phyloP scores from a whole-genome alignment of 1,139 yeast species.

The Pichia sp. region DNA sequence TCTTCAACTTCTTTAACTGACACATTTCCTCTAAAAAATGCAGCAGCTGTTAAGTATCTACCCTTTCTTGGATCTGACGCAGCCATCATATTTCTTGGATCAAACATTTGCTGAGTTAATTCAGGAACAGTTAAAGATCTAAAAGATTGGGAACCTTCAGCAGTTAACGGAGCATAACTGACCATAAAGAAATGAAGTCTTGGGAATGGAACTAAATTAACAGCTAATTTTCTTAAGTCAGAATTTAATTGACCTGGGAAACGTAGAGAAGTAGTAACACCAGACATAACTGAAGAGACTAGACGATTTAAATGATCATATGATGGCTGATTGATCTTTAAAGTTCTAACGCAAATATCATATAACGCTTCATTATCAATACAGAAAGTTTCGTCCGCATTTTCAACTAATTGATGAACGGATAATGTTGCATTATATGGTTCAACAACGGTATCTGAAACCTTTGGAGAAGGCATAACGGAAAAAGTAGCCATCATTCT shows the following conservation, averaged over 20 bases:
- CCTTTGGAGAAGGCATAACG: conserved; percentile 86
- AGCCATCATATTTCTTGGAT: conserved; percentile 91
- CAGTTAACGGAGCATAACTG: conserved; percentile 86
- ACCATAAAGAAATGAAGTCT: conserved; percentile 93
- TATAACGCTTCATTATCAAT: conserved; percentile 90
- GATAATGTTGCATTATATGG: conserved; percentile 91
- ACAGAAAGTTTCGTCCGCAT: conserved; percentile 89
- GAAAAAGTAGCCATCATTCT: conserved; percentile 96
- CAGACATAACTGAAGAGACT: conserved; percentile 88
- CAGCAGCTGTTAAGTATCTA: conserved; percentile 88
- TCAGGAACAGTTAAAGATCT: conserved; percentile 84
- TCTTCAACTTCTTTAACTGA: conserved; percentile 91
- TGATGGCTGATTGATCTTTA: conserved; percentile 72
- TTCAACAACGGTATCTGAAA: conserved; percentile 88
- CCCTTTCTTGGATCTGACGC: conserved; percentile 90
- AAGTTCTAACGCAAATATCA: conserved; percentile 80
- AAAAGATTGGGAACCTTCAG: conserved; percentile 73
- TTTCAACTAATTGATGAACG: conserved; percentile 86
- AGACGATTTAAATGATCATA: conserved; percentile 73
- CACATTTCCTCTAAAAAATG: conserved; percentile 89
- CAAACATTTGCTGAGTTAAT: conserved; percentile 89
- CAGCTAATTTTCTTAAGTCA: conserved; percentile 86
- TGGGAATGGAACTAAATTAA: conserved; percentile 90
- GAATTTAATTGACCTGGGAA: conserved; percentile 93
- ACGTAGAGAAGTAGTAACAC: conserved; percentile 83